Evolutionary conservation across 441 rosid genomes (phyloP), one percentile per base, ranked within the genome.

Genomic region (Corymbia citriodora): DNA sequence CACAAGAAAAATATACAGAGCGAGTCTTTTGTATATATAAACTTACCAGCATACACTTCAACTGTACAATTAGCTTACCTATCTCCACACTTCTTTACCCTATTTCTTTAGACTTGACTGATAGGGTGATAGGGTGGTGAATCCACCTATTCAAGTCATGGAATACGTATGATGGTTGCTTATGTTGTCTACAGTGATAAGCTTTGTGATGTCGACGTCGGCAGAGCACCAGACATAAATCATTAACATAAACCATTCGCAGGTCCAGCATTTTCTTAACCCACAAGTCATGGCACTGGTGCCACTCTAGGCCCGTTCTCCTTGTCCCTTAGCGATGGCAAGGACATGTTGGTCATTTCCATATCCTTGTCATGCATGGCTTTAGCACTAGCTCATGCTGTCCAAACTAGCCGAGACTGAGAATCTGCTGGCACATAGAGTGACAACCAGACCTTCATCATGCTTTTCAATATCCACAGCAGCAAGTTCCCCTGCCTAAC

Each of bases 231-330:
- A 93, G 53, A 95, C 93, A 0, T 93, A 93, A 49, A 94, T 95
- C 57, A 91, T 94, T 65, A 94, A 94, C 86, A 87, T 94, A 91
- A 94, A 94, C 88, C 93, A 91, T 54, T 89, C 94, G 18, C 91
- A 91, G 68, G 93, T 83, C 96, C 94, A 7, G 81, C 45, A 13
- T 59, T 93, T 10, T 91, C 93, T 88, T 79, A 86, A 57, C 63
- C 63, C 63, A 57, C 63, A 13, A 4, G 29, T 23, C 63, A 57
- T 23, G 63, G 63, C 63, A 57, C 63, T 10, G 63, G 63, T 57
- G 63, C 63, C 63, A 21, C 68, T 16, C 54, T 95, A 7, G 88
- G 63, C 27, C 91, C 94, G 6, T 61, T 93, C 36, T 54, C 92
- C 21, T 74, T 82, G 14, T 29, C 72, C n/a, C 15, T 65, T 10